Evolutionary conservation across 1,139 yeast species (phyloP).

Genomic region (Magnusiomyces ingens): DNA sequence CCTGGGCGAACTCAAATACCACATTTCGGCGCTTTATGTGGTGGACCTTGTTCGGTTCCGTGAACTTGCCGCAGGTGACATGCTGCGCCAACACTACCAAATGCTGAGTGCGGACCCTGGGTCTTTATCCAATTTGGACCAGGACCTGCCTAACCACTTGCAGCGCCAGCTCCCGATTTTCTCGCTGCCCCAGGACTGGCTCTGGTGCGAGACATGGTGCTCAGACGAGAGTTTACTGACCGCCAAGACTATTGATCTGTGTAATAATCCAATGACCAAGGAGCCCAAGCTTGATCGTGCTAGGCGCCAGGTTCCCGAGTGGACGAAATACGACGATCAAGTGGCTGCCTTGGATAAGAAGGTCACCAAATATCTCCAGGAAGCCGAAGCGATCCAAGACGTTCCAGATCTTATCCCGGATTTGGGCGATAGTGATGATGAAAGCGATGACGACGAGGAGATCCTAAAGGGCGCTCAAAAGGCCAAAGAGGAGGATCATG

Average conservation of each 20-base stretch:
- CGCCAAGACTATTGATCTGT: slow-evolving; percentile 76
- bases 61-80: slow-evolving; percentile 64
- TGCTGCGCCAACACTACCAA: slow-evolving; percentile 80
- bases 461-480: slow-evolving; percentile 14
- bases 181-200: slow-evolving; percentile 76
- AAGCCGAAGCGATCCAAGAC: slow-evolving; percentile 15
- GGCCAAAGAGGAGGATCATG: neutral
- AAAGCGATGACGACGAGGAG: slow-evolving; percentile 11
- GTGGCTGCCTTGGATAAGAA: slow-evolving; percentile 33
- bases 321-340: slow-evolving; percentile 58
- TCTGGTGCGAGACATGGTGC: slow-evolving; percentile 96
- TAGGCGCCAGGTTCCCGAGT: slow-evolving; percentile 67
- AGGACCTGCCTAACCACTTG: slow-evolving; percentile 82
- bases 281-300: slow-evolving; percentile 74
- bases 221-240: slow-evolving; percentile 49
- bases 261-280: slow-evolving; percentile 74
- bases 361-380: neutral
- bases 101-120: slow-evolving; percentile 68
- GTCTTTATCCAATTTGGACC: slow-evolving; percentile 79
- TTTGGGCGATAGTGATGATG: slow-evolving; percentile 17
- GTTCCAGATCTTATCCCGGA: slow-evolving; percentile 15
- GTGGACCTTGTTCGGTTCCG: slow-evolving; percentile 69
- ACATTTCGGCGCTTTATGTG: slow-evolving; percentile 78
- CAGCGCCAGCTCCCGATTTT: slow-evolving; percentile 61
- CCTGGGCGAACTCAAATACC: slow-evolving; percentile 57